These are phyloP conservation scores for Paulinella micropora DNA, from an alignment of 78 protist genomes.

Conservation along the genomic window DNA sequence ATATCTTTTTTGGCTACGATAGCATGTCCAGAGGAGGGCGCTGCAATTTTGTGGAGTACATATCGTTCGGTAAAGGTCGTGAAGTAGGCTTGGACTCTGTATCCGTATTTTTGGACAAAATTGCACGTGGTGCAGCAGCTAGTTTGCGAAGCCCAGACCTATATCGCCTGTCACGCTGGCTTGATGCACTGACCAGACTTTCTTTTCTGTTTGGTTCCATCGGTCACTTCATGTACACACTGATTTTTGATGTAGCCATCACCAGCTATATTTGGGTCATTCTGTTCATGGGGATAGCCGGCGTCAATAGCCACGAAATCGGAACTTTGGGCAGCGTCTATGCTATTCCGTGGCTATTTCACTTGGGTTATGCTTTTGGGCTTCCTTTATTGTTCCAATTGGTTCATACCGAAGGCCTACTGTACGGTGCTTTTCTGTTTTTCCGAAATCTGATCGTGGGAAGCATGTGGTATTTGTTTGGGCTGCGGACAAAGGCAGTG, in stretches of 20 bases:
- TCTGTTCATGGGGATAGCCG: background rate
- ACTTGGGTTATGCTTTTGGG: constrained; percentile 15
- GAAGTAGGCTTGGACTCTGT: background rate
- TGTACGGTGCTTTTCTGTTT: too few relatives aligned
- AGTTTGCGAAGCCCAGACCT: constrained; percentile 10
- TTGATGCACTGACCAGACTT: background rate
- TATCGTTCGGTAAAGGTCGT: constrained; percentile 9
- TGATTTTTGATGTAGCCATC: background rate
- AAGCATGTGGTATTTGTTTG: too few relatives aligned
- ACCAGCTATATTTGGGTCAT: constrained; percentile 7
- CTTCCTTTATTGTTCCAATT: constrained; percentile 6
- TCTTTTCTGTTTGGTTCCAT: background rate
- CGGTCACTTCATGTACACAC: constrained; percentile 9
- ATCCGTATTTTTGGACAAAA: background rate
- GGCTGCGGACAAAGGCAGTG: too few relatives aligned
- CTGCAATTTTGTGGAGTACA: constrained; percentile 5
- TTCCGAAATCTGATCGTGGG: too few relatives aligned
- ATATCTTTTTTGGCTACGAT: constrained; percentile 22
- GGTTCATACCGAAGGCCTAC: too few relatives aligned
- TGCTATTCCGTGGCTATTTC: constrained; percentile 15
- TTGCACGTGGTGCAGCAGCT: constrained; percentile 22
- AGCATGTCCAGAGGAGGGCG: constrained; percentile 15
- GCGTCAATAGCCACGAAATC: constrained; percentile 16
- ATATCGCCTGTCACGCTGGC: background rate
- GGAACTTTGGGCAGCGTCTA: constrained; percentile 13